Evolutionary conservation across 805 yeast species (phyloP), one percentile per base, ranked within the genome.

Genomic region (Scheffersomyces stipitis): DNA sequence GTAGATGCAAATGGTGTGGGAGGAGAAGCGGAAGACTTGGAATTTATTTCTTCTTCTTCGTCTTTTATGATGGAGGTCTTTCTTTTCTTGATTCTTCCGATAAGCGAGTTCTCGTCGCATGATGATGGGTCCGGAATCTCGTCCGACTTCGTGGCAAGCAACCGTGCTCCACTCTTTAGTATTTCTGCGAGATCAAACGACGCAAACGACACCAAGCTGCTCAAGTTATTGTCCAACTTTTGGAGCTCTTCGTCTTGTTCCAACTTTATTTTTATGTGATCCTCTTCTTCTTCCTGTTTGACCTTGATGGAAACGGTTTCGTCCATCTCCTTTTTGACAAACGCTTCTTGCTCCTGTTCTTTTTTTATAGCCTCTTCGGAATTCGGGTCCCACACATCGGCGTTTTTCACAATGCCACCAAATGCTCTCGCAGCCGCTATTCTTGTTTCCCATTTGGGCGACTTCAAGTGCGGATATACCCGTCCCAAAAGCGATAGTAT

Each of bases 381-480:
- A 48, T 84, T 86, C 1, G 98, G 98, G 52, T 87, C 88, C 98
- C 98, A 93, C 20, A 69, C 52, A 0, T 76, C 73, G 1, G 90
- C 80, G 59, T 87, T 82, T 30, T 79, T 77, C 3, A 89, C 91
- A 18, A 93, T 89, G 3, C 95, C 95, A 6, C 98, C 98, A 49
- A 93, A 76, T 0, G 99, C 98, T 37, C 88, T 70, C 1, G 97
- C 96, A 1, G 99, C 93, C 1, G 98, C 81, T 1, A 86, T 83
- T 58, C 99, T 75, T 0, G 99, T 90, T 59, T 93, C 99, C 99
- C 99, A 93, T 62, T 83, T 88, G 40, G 71, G 75, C 17, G 88
- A 80, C 52, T 80, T 76, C 40, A 93, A 70, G 57, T 81, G 93
- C 0, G 99, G 98, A 51, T 89, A 87, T 1, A 93, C 96, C 41